Conservation (phyloP, 495 filamentous ascomycete genomes). For the Penicillium tannophilum region DNA sequence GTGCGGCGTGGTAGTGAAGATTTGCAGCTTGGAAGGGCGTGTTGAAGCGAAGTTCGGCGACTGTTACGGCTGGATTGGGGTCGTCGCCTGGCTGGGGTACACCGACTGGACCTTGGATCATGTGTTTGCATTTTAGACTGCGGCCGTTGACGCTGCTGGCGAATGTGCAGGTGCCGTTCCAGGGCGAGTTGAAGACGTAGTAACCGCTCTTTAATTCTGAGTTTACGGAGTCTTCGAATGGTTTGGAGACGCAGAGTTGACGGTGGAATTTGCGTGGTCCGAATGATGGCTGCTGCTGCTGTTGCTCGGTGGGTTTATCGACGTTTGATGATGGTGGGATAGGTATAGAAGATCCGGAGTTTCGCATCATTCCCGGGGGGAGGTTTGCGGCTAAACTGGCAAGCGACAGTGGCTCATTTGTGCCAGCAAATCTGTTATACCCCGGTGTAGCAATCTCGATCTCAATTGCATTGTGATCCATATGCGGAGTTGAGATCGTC, state of each 20-base stretch:
- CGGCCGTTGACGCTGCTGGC: constrained; percentile 71
- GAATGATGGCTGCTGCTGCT: constrained; percentile 15
- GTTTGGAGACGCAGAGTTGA: constrained; percentile 40
- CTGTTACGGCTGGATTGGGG: constrained; percentile 47
- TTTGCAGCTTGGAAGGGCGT: constrained; percentile 59
- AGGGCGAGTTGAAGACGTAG: constrained; percentile 74
- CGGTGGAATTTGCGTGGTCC: constrained; percentile 43
- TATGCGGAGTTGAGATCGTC: constrained; percentile 55
- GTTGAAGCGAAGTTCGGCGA: constrained; percentile 90
- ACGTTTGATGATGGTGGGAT: constrained; percentile 14
- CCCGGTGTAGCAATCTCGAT: constrained; percentile 66
- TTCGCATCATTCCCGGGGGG: constrained; percentile 21
- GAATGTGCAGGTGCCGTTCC: constrained; percentile 85
- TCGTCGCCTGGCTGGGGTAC: constrained; percentile 19
- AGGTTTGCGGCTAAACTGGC: constrained; percentile 36
- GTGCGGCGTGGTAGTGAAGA: constrained; percentile 30
- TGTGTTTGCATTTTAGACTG: constrained; percentile 76
- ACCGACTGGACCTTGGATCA: constrained; percentile 32
- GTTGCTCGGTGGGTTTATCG: constrained; percentile 19
- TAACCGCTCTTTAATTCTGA: constrained; percentile 46
- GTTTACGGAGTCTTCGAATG: constrained; percentile 21
- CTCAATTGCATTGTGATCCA: constrained; percentile 46
- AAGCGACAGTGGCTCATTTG: constrained; percentile 38
- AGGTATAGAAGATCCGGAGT: constrained; percentile 21
- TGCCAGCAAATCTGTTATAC: constrained; percentile 59